Percentiles rank a stretch among this genome's conserved stretches.
These are phyloP conservation scores for Sphaerosporella brunnea DNA, from an alignment of 495 filamentous ascomycete genomes.

Conservation along the genomic window DNA sequence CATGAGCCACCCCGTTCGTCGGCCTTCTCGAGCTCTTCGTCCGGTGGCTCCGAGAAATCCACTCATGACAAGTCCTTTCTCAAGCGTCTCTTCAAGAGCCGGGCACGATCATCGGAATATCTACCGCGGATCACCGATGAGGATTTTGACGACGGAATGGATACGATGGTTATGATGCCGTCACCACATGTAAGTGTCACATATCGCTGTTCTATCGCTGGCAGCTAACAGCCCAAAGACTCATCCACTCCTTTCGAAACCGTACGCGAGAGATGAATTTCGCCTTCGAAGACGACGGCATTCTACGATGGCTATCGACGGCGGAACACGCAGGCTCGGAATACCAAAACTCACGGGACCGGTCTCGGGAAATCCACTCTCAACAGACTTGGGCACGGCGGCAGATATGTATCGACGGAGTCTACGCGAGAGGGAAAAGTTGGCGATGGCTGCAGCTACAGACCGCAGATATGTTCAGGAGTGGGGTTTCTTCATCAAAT, in stretches of 20 bases:
- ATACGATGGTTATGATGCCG: conserved; percentile 4
- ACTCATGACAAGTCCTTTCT: conserved; percentile 19
- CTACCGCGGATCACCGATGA: not conserved
- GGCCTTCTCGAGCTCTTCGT: not conserved
- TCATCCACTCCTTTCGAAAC: conserved; percentile 24
- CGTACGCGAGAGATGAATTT: conserved; percentile 22
- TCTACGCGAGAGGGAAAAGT: conserved; percentile 14
- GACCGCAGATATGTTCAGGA: conserved; percentile 23
- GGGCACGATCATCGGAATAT: not conserved
- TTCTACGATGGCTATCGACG: conserved; percentile 11
- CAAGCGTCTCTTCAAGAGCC: conserved; percentile 17
- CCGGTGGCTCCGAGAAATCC: not conserved
- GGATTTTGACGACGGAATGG: not conserved
- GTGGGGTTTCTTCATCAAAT: conserved; percentile 26
- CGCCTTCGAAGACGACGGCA: conserved; percentile 10
- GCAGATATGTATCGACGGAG: conserved; percentile 13
- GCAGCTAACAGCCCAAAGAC: conserved; percentile 4
- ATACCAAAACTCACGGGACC: conserved; percentile 7
- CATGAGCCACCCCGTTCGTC: not conserved
- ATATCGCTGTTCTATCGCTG: too few relatives aligned
- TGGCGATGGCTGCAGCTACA: conserved; percentile 11
- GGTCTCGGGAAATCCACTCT: conserved; percentile 11
- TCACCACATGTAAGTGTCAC: conserved; percentile 7
- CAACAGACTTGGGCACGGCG: not conserved
- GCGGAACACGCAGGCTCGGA: conserved; percentile 4